These are phyloP conservation scores for Solanum pennellii DNA, from an alignment of 257 asterid genomes.

Conservation along the genomic window DNA sequence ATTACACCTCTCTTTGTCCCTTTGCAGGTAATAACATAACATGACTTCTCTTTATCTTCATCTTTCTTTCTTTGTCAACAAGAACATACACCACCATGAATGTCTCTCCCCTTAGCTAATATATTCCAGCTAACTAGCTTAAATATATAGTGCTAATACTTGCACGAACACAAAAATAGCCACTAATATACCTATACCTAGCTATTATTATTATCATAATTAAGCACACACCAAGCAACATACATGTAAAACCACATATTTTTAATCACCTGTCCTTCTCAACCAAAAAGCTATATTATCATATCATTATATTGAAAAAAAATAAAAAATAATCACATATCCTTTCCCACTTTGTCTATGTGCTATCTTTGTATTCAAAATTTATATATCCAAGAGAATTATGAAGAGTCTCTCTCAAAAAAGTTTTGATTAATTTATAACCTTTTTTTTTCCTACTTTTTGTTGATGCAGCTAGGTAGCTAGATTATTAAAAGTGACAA, in stretches of 20 bases:
- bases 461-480: constrained; percentile 1
- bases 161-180: background rate
- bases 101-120: background rate
- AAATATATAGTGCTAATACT: background rate
- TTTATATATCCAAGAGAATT: background rate
- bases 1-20: background rate
- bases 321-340: background rate
- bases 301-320: background rate
- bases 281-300: background rate
- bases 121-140: background rate
- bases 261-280: background rate
- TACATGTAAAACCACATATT: background rate
- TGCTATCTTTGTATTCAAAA: background rate
- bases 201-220: background rate
- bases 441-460: background rate
- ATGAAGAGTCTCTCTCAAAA: background rate
- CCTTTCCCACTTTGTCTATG: background rate
- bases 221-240: background rate
- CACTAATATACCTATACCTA: background rate
- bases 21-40: background rate
- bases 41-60: background rate
- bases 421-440: background rate
- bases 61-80: background rate
- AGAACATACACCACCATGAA: background rate
- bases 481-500: background rate